Evolutionary conservation across 306 rosid genomes (phyloP), one percentile per base, ranked within the genome.

Genomic region (Vigna reflexopilosa): DNA sequence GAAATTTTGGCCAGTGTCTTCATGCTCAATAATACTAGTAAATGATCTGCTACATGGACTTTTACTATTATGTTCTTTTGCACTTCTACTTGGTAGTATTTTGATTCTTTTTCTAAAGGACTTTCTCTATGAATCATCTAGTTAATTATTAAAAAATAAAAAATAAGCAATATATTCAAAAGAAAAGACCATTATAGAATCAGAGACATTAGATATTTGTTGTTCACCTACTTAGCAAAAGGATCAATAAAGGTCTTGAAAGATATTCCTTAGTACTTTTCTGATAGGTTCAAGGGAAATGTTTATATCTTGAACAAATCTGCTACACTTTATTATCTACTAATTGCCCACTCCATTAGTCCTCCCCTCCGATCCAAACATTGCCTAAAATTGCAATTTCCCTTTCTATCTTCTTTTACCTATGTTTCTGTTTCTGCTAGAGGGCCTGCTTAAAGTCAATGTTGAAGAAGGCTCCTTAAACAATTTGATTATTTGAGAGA

Each of bases 401-500:
- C 22, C 16, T 51, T 28, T 44, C 19, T 1, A 4, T 5, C 40
- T 34, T 19, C 58, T 34, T 57, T 59, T 26, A 34, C 77, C 59
- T 12, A 13, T 22, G 15, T 45, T 45, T 45, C 20, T 42, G 52
- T 55, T 64, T 56, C 69, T 7, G 6, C 20, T 4, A 44, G 69
- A 12, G 57, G 19, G 52, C 78, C 67, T 40, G 48, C 56, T 49
- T 76, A 26, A 15, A 59, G n/a, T 71, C 56, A 62, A 36, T 54
- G 34, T 10, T 45, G 50, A 45, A 45, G 50, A 5, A 45, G 11
- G 16, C 50, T 45, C 50, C 16, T 45, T 45, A 4, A 45, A 12
- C 50, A 45, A 12, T 45, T 11, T 45, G 50, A 45, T 45, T 45
- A 45, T 45, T 45, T 45, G 50, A 45, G 50, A 10, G 50, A 45